A percentile compares a stretch with the other conserved stretches of the same genome.
These are phyloP conservation scores for Mycena albidolilacea DNA, from an alignment of 768 basidiomycete genomes.

Conservation along the genomic window DNA sequence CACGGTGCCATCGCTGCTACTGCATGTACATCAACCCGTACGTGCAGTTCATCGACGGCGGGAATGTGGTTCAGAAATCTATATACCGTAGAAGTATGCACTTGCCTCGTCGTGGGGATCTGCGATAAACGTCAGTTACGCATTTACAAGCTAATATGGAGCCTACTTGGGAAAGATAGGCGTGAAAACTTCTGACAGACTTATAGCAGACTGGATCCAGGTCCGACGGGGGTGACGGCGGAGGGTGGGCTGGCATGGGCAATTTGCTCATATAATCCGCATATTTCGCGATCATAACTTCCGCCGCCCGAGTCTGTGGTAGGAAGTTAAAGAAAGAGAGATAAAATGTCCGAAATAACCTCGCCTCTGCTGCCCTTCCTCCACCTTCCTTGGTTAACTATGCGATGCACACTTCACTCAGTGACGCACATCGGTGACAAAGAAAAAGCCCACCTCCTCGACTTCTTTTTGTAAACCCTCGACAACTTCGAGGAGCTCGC, in stretches of 20 bases:
- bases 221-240: neutral
- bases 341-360: neutral
- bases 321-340: neutral
- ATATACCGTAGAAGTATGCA: too few relatives aligned
- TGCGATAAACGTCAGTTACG: neutral
- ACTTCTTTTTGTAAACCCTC: slow-evolving; percentile 3
- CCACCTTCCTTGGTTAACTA: neutral
- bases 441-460: neutral
- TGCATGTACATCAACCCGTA: slow-evolving; percentile 98
- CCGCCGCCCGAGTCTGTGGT: neutral
- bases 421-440: slow-evolving; percentile 1
- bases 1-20: slow-evolving; percentile 90
- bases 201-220: slow-evolving; percentile 2
- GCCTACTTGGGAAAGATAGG: neutral
- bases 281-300: neutral
- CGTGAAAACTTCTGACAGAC: neutral
- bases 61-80: slow-evolving; percentile 47
- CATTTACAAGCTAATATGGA: neutral
- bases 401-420: neutral
- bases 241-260: neutral
- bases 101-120: neutral
- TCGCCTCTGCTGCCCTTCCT: neutral
- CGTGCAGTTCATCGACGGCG: slow-evolving; percentile 97
- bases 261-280: slow-evolving; percentile 1
- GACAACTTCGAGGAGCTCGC: slow-evolving; percentile 11